Evolutionary conservation across 1,139 yeast genomes (phyloP).

Genomic region (Yamadazyma aaseri): DNA sequence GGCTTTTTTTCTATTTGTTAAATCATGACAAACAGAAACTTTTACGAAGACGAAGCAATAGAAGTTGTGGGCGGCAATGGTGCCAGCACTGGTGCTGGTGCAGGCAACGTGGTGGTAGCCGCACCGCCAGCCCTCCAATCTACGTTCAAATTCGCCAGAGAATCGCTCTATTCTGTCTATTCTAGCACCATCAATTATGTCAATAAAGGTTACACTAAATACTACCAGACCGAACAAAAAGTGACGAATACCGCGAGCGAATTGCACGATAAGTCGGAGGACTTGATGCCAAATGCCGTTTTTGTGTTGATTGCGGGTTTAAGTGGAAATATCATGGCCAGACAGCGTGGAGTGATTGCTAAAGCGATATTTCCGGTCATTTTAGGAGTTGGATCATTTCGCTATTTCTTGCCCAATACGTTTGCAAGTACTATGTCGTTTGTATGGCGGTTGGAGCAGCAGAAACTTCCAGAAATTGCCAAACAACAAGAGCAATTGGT

Average conservation of each 20-base stretch:
- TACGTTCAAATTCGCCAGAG: slow-evolving; percentile 48
- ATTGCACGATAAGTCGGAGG: slow-evolving; percentile 72
- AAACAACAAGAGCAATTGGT: slow-evolving; percentile 56
- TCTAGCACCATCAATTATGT: slow-evolving; percentile 21
- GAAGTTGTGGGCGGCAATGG: slow-evolving; percentile 47
- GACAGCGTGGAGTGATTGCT: slow-evolving; percentile 62
- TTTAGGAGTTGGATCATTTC: slow-evolving; percentile 70
- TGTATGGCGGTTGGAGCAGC: slow-evolving; percentile 65
- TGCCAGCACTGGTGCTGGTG: slow-evolving; percentile 56
- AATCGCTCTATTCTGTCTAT: slow-evolving; percentile 19
- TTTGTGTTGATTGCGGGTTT: slow-evolving; percentile 74
- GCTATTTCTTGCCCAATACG: slow-evolving; percentile 75
- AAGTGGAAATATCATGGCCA: slow-evolving; percentile 77
- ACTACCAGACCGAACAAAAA: slow-evolving; percentile 61
- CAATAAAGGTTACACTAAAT: slow-evolving; percentile 43
- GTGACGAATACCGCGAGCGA: slow-evolving; percentile 67
- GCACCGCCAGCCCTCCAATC: slow-evolving; percentile 50
- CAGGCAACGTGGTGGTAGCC: slow-evolving; percentile 57
- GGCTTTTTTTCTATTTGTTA: too few relatives aligned
- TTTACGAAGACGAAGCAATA: slow-evolving; percentile 61
- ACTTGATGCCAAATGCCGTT: slow-evolving; percentile 70
- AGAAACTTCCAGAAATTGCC: slow-evolving; percentile 65
- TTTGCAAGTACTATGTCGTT: slow-evolving; percentile 62
- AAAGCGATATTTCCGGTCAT: slow-evolving; percentile 62
- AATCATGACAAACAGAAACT: slow-evolving; percentile 36